Evolutionary conservation across 129 eudicot genomes (phyloP).

Genomic region (Saussurea involucrata): DNA sequence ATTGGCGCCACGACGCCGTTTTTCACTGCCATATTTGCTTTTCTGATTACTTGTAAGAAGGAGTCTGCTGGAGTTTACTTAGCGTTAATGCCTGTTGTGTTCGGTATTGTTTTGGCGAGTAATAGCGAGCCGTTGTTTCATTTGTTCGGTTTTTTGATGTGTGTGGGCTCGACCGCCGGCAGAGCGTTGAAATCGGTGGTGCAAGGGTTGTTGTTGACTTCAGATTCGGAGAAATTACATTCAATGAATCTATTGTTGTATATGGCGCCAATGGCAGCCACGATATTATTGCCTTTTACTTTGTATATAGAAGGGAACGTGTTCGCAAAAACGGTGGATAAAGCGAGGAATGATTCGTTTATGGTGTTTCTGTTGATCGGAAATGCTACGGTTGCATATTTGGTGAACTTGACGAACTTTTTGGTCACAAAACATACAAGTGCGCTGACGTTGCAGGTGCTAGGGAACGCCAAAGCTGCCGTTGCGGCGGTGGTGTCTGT

Average conservation of each 20-base stretch:
- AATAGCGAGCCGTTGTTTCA: conserved; percentile 84
- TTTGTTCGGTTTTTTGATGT: conserved; percentile 64
- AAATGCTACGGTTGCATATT: conserved; percentile 77
- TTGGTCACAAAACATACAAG: conserved; percentile 80
- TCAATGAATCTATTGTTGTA: conserved; percentile 73
- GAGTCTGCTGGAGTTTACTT: conserved; percentile 64
- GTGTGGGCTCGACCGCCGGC: conserved; percentile 71
- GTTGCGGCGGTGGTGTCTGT: conserved; percentile 81
- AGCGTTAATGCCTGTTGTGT: conserved; percentile 64
- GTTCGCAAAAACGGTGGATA: conserved; percentile 43
- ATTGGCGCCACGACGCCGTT: conserved; percentile 87
- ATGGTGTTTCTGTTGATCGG: conserved; percentile 60
- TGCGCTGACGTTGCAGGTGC: conserved; percentile 73
- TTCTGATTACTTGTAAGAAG: conserved; percentile 65
- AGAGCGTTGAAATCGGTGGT: conserved; percentile 80
- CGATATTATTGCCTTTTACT: conserved; percentile 58
- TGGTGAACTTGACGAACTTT: conserved; percentile 72
- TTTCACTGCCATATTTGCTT: conserved; percentile 79
- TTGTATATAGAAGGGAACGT: conserved; percentile 80
- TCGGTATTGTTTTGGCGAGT: conserved; percentile 74
- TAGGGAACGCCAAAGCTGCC: conserved; percentile 82
- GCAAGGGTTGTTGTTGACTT: conserved; percentile 65
- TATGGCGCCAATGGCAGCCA: conserved; percentile 87
- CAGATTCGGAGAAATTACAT: conserved; percentile 68
- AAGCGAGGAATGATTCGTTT: conserved; percentile 50